Percentiles rank a stretch among this genome's conserved stretches.
Evolutionary conservation across 139 green algal genomes (phyloP).

Genomic region (Chlorella sp.): DNA sequence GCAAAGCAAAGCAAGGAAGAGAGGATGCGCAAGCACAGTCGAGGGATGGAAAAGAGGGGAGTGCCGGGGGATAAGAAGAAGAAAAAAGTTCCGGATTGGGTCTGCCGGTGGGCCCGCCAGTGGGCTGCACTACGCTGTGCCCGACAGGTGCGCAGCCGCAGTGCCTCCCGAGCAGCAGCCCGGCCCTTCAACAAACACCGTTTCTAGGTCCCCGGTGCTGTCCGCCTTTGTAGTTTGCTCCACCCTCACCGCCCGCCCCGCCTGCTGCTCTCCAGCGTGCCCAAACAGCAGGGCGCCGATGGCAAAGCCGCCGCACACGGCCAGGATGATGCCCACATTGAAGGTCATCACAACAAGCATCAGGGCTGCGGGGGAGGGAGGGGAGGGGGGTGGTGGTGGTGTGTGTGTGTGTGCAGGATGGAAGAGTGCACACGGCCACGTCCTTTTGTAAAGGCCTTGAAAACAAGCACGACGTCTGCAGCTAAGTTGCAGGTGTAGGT

Average conservation of each 20-base stretch:
- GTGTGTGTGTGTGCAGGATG: too few species aligned
- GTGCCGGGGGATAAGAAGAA: background rate
- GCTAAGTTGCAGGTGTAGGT: too few species aligned
- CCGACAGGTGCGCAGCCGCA: background rate
- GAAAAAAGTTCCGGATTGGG: background rate
- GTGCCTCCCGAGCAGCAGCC: constrained; percentile 19
- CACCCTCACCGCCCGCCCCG: background rate
- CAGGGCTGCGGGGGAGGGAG: background rate
- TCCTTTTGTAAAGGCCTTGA: too few species aligned
- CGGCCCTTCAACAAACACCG: constrained; percentile 21
- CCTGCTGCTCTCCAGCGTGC: constrained; percentile 25
- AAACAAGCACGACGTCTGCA: too few species aligned
- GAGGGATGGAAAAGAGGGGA: background rate
- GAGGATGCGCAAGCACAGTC: background rate
- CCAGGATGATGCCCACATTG: constrained; percentile 63
- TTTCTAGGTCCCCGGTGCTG: constrained; percentile 9
- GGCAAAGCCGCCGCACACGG: constrained; percentile 47
- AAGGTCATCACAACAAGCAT: constrained; percentile 70
- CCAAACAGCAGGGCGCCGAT: constrained; percentile 61
- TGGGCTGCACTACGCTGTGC: background rate
- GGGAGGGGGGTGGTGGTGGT: background rate
- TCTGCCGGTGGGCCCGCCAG: too few species aligned
- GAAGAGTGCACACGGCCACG: too few species aligned
- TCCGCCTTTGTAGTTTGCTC: background rate
- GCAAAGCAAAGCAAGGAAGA: background rate